These are phyloP conservation scores for Raffaelea arxii DNA, from an alignment of 2,329 filamentous ascomycete genomes.

Conservation along the genomic window DNA sequence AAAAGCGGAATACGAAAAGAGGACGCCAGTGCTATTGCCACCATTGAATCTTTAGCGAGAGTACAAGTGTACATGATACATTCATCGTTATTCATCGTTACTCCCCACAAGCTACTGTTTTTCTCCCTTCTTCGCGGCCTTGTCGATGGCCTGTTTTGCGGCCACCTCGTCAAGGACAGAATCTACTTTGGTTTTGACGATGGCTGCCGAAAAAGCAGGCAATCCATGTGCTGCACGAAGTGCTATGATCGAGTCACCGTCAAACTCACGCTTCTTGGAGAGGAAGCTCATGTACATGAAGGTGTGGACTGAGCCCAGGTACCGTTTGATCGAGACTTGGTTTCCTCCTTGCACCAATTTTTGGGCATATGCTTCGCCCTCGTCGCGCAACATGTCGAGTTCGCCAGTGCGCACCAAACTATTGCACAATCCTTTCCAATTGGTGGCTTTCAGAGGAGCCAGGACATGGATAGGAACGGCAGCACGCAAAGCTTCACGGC, in stretches of 20 bases:
- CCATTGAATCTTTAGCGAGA: no score
- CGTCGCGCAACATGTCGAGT: slow-evolving; percentile 10
- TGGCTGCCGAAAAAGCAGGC: not conserved
- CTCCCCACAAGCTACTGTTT: no score
- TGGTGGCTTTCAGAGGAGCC: slow-evolving; percentile 29
- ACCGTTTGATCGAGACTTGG: slow-evolving; percentile 8
- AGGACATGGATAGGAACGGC: slow-evolving; percentile 13
- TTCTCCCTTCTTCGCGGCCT: no score
- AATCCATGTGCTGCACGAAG: slow-evolving; percentile 9
- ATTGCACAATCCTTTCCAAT: slow-evolving; percentile 32
- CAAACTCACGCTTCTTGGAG: slow-evolving; percentile 5
- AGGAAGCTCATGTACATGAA: slow-evolving; percentile 7
- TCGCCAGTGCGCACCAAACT: slow-evolving; percentile 10
- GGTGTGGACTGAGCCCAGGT: slow-evolving; percentile 8
- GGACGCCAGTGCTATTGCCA: no score
- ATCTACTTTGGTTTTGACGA: slow-evolving; percentile 5
- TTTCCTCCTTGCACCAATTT: slow-evolving; percentile 6
- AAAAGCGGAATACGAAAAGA: no score
- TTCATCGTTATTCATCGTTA: no score
- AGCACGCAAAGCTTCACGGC: not conserved
- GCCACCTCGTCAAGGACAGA: no score
- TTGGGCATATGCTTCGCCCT: slow-evolving; percentile 11
- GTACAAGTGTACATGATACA: no score
- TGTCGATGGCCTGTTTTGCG: no score
- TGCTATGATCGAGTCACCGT: slow-evolving; percentile 8